Evolutionary conservation across 78 protist species (phyloP), one percentile per base, ranked within the genome.

Genomic region (Emiliania huxleyi): DNA sequence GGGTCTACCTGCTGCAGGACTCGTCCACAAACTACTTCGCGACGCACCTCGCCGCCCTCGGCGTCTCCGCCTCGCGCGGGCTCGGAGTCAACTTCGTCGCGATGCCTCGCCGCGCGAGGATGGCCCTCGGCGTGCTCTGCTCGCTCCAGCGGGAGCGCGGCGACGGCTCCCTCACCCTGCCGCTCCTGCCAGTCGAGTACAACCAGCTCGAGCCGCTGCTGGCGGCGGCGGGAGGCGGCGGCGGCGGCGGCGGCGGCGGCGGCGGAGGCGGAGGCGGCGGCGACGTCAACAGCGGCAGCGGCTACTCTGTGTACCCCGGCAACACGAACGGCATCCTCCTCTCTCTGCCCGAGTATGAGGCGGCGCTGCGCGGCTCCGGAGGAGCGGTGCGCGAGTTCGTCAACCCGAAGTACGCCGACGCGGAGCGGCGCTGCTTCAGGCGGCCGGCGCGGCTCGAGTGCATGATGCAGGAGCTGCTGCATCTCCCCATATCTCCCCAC

Each of bases 161-260:
- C 62, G 62, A 52, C 62, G 62, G 62, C 15, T 8, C 62, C 29
- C n/a, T n/a, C n/a, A 8, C 29, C 8, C 62, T 52, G 62, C 62
- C 62, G 8, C 62, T 52, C 62, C 8, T 52, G 29, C 62, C 62
- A 8, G 93, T 93, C 71, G 97, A 95, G 93, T 95, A 95, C 92
- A 95, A 95, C 91, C 95, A 94, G 88, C 95, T 95, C 40, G 96
- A 81, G 25, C 91, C 95, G 22, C 71, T 95, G 69, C 94, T 95
- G 44, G 52, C 46, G 25, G 55, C 92, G 35, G 19, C 69, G n/a
- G 25, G 1, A 12, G 22, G 69, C 22, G n/a, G 26, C 6, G 91
- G 91, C 37, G 94, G 85, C 83, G 83, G 40, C 35, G 85, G 49
- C 21, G 94, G 62, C 56, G 22, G 15, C 40, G 15, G 71, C 29